A percentile compares a stretch with the other conserved stretches of the same genome.
Evolutionary conservation across 2,329 filamentous ascomycete genomes (phyloP).

Genomic region (Fusarium begoniae): DNA sequence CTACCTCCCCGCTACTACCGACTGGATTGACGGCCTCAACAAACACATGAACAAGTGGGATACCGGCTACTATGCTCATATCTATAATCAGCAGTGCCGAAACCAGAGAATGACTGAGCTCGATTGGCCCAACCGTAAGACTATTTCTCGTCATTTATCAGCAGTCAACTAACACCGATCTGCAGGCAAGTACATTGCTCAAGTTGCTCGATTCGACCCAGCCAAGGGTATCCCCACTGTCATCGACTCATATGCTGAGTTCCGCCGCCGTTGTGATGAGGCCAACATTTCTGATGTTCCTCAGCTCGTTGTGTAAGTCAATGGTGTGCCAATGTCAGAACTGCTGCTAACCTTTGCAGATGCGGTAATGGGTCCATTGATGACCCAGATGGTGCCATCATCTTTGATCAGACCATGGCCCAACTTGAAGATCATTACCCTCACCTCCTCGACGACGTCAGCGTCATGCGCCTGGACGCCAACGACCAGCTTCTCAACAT

Average conservation of each 20-base stretch:
- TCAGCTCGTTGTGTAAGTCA: conserved; percentile 72
- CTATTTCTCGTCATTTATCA: background rate
- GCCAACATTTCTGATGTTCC: conserved; percentile 63
- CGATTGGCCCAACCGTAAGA: conserved; percentile 61
- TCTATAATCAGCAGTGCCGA: conserved; percentile 73
- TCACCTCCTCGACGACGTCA: conserved; percentile 71
- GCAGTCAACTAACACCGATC: conserved; percentile 21
- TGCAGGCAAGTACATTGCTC: conserved; percentile 75
- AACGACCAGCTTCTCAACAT: conserved; percentile 84
- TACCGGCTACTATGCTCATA: conserved; percentile 75
- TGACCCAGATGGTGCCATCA: conserved; percentile 77
- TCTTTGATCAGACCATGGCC: conserved; percentile 77
- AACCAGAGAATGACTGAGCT: conserved; percentile 64
- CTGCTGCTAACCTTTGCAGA: conserved; percentile 29
- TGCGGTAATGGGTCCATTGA: conserved; percentile 84
- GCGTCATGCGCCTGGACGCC: conserved; percentile 79
- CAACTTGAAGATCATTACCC: conserved; percentile 71
- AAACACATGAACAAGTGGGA: conserved; percentile 78
- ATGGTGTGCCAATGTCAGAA: background rate
- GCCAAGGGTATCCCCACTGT: conserved; percentile 84
- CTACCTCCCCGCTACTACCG: conserved; percentile 82
- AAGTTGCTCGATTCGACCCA: conserved; percentile 84
- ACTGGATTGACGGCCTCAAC: conserved; percentile 86
- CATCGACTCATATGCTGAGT: conserved; percentile 78
- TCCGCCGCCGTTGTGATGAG: conserved; percentile 69